phyloP scores from a whole-genome alignment of 108 stramenopile species.

The Bacterosira constricta region DNA sequence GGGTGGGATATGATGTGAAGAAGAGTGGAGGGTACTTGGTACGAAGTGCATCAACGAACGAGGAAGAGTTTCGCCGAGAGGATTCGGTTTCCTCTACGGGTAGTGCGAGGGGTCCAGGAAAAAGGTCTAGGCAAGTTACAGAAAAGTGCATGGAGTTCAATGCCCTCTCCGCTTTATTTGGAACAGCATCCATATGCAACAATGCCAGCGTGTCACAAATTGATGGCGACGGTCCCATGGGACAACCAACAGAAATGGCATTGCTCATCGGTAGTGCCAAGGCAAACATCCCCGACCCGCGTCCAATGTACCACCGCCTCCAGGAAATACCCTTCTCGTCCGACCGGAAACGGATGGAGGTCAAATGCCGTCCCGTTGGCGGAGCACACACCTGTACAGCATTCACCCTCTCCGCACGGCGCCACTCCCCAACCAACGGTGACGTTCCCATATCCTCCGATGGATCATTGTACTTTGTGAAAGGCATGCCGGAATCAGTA shows the following conservation, averaged over 20 bases:
- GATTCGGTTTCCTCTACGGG: not conserved
- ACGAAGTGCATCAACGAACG: slow-evolving; percentile 26
- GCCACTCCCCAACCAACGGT: slow-evolving; percentile 23
- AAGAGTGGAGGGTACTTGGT: slow-evolving; percentile 51
- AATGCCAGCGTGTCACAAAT: slow-evolving; percentile 69
- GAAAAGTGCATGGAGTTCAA: slow-evolving; percentile 48
- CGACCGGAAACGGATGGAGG: slow-evolving; percentile 96
- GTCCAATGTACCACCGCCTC: slow-evolving; percentile 79
- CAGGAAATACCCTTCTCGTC: slow-evolving; percentile 94
- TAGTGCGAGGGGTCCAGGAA: slow-evolving; percentile 1
- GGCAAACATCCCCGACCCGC: slow-evolving; percentile 82
- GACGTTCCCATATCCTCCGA: slow-evolving; percentile 40
- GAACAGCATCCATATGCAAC: slow-evolving; percentile 82
- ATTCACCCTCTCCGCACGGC: slow-evolving; percentile 56
- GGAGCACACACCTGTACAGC: slow-evolving; percentile 75
- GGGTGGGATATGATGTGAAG: slow-evolving; percentile 71
- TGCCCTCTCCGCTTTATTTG: slow-evolving; percentile 67
- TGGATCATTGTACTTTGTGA: slow-evolving; percentile 85
- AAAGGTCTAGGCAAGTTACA: slow-evolving; percentile 23
- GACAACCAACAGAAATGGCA: slow-evolving; percentile 95
- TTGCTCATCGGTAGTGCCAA: slow-evolving; percentile 84
- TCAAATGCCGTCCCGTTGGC: slow-evolving; percentile 76
- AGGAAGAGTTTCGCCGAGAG: slow-evolving; percentile 7
- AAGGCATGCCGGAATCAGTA: slow-evolving; percentile 94
- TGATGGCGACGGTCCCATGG: slow-evolving; percentile 49